Base-by-base conservation (phyloP, 2,329 filamentous ascomycete genomes). In the Fusarium verticillioides region DNA sequence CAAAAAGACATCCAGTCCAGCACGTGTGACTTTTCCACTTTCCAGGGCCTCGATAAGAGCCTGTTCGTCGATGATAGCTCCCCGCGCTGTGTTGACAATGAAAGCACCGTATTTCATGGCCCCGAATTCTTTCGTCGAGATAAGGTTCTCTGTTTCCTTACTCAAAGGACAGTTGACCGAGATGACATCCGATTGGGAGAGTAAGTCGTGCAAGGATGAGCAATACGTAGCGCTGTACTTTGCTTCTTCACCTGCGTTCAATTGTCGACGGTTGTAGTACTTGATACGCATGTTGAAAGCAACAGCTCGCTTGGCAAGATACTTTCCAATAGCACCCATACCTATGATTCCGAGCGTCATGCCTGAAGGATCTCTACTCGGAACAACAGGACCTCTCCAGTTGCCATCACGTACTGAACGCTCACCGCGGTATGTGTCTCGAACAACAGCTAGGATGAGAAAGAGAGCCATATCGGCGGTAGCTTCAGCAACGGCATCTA, bases 401-500 rank as follows among this genome's bases (percentile, higher is more conserved):
- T 66, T 73, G 0, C 84, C 85, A 1, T 75, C 72, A 4, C 82
- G 76, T 1, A 81, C 75, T 16, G 77, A 79, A 52, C 77, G 81
- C 71, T 86, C 84, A 6, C 82, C 82, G 2, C 78, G 74, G 7
- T 75, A 82, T 1, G 85, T 82, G 64, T 89, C 85, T 57, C 86
- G 84, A 26, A 89, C 73, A 2, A 84, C 77, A 1, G 79, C 78
- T 2, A 83, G 59, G 2, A 62, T 74, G 0, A 83, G 57, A 44
- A 82, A 82, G 34, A 82, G 71, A 19, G 87, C 84, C 83, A 87
- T 85, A 47, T 87, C 85, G 1, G 85, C 85, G 0, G 85, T 87
- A 5, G 87, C 86, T 63, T 90, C 85, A 0, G 87, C 84, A 2
- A 87, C 87, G 0, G 87, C 88, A 66, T 90, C 83, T 5, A 85